Base-by-base conservation (phyloP, 1,284 basidiomycete species). In the Cryptococcus sp. region DNA sequence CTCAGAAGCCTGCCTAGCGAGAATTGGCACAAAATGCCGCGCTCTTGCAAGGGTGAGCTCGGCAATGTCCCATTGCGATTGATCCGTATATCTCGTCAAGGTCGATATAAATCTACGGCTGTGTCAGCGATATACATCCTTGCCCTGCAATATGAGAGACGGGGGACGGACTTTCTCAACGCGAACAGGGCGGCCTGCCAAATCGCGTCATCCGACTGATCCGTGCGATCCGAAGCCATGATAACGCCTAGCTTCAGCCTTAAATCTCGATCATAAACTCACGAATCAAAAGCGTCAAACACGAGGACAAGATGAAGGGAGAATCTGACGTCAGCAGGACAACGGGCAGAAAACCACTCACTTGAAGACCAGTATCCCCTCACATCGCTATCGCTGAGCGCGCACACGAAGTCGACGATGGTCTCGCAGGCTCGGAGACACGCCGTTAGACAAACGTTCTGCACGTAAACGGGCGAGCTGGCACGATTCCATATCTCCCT, bases 341-440 rank as follows among this genome's bases (percentile, higher is more conserved):
- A 26, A 40, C 34, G 16, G 39, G 19, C 4, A 3, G 44, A 53
- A 34, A 10, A 34, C 29, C 8, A 34, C 55, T 25, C 23, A 57
- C 55, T 52, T 7, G 59, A 54, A 6, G 59, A 54, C 60, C 60
- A 62, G 45, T 58, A 62, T 5, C 60, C 56, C 20, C 25, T 26
- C n/a, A 48, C 38, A 22, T 58, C 60, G n/a, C 19, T 16, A 3
- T 29, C 17, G 11, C n/a, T 26, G 37, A 62, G 52, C 10, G 13
- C n/a, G 22, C 29, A 44, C 20, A 62, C 23, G 19, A 62, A 58
- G 20, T 51, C 41, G 34, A 62, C 60, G 22, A 62, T 46, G 15
- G 51, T 50, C 26, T 39, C 46, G 13, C 54, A 51, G 6, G 51
- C 25, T 34, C 46, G 44, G 26, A 53, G 29, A 34, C 52, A 53